Base-by-base conservation (phyloP, 306 rosid species). In the Prunus mira region DNA sequence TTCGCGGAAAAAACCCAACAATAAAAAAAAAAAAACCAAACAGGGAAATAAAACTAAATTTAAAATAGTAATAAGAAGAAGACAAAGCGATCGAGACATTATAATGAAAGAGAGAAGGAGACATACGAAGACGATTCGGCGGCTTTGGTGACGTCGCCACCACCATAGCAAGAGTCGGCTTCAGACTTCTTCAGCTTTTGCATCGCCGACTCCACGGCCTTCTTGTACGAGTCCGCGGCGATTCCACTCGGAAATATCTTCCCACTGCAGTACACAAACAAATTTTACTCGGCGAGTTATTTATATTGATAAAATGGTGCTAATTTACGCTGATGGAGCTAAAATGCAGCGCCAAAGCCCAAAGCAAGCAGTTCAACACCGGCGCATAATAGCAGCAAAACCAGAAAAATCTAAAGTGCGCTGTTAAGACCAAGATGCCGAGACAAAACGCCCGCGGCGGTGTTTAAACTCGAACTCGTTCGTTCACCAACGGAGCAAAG, bases 161-260 rank as follows among this genome's bases (percentile, higher is more conserved):
- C 84, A 14, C 57, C 38, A 5, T 32, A n/a, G 54, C 73, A 43
- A 65, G 38, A 52, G 71, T 83, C 79, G 27, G 82, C 83, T 49
- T 82, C 95, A 63, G 86, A 87, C 17, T 79, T 87, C 69, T 85
- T 81, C 79, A 95, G 80, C 70, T 80, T 85, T 75, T 81, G 84
- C 71, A 92, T 92, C 52, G 97, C 96, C 55, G 97, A 92, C 78
- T 95, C 97, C 75, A 95, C 98, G 41, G 93, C 98, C 79, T 83
- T 92, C 76, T 89, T 87, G 87, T 95, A 95, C 63, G 93, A 89
- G 78, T 90, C 97, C 18, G 92, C 85, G 46, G 93, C 98, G 77
- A 95, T 67, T 77, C 96, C 96, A 78, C 93, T 88, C 67, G 98
- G 98, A 66, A 92, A 75, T 38, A 92, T 79, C 66, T 89, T 90